These are phyloP conservation scores for Akanthomyces uredinophilus DNA, from an alignment of 2,329 filamentous ascomycete genomes.

Conservation along the genomic window DNA sequence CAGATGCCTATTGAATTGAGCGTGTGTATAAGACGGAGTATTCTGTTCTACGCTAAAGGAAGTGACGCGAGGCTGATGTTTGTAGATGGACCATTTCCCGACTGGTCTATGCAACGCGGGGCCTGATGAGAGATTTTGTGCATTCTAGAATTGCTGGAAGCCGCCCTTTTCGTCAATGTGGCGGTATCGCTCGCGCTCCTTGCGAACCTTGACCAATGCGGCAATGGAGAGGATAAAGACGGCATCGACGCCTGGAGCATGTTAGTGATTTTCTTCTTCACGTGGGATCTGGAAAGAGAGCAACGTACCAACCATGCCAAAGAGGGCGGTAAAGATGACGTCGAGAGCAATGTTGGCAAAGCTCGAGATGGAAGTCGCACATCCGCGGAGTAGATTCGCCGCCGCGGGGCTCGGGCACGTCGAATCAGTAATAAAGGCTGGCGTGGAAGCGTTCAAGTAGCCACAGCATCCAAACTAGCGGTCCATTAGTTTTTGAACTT, in stretches of 20 bases:
- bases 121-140: neutral
- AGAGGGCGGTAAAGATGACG: constrained; percentile 71
- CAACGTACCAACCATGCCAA: constrained; percentile 65
- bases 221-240: constrained; percentile 65
- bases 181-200: constrained; percentile 72
- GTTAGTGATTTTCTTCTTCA: neutral
- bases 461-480: constrained; percentile 73
- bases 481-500: constrained; percentile 13
- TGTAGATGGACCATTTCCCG: neutral
- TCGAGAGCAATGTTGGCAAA: constrained; percentile 70
- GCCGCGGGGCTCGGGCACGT: constrained; percentile 66
- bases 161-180: constrained; percentile 77
- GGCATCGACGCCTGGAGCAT: constrained; percentile 50
- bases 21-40: neutral
- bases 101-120: too few relatives aligned
- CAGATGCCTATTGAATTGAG: neutral
- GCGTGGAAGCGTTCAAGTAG: constrained; percentile 66
- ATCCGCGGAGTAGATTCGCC: constrained; percentile 65
- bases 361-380: constrained; percentile 59
- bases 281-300: too few relatives aligned
- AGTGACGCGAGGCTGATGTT: neutral
- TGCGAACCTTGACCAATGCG: constrained; percentile 74
- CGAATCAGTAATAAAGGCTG: constrained; percentile 64
- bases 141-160: constrained; percentile 36
- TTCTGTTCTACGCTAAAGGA: neutral